phyloP scores from a whole-genome alignment of 2,329 filamentous ascomycete species.

The Elsinoe arachidis region DNA sequence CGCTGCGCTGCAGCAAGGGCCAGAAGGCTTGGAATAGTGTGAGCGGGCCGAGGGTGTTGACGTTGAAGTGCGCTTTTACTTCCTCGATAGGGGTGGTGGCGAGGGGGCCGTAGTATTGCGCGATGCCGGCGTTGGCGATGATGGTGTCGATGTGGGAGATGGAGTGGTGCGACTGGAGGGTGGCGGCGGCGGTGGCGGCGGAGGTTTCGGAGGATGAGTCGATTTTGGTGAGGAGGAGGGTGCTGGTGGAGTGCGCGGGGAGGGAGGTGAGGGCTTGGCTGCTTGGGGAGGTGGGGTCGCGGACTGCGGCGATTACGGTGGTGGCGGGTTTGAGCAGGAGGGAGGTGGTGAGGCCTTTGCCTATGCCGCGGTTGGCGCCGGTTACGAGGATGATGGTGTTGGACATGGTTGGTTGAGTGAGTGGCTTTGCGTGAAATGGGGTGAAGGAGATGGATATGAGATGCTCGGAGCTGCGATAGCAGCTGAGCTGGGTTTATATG shows the following conservation, averaged over 20 bases:
- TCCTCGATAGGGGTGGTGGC: slow-evolving; percentile 15
- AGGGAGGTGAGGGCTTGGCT: slow-evolving; percentile 42
- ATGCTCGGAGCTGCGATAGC: no score
- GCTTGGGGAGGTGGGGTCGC: slow-evolving; percentile 31
- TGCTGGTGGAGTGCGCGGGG: slow-evolving; percentile 28
- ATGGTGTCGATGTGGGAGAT: slow-evolving; percentile 22
- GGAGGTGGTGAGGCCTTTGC: not conserved
- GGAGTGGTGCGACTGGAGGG: slow-evolving; percentile 16
- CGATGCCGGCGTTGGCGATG: slow-evolving; percentile 20
- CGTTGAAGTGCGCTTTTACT: slow-evolving; percentile 23
- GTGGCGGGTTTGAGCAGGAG: slow-evolving; percentile 12
- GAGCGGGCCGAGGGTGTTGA: slow-evolving; percentile 32
- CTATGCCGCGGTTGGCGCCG: slow-evolving; percentile 11
- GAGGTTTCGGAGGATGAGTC: slow-evolving; percentile 32
- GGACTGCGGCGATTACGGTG: slow-evolving; percentile 28
- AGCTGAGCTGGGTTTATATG: no score
- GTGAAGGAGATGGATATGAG: no score
- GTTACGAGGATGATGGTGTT: not conserved
- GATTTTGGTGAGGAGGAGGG: slow-evolving; percentile 36
- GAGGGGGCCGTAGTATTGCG: slow-evolving; percentile 15
- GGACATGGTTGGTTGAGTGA: no score
- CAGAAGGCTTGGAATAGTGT: slow-evolving; percentile 39
- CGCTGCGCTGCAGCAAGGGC: slow-evolving; percentile 28
- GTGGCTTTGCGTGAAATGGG: no score
- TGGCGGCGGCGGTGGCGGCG: slow-evolving; percentile 23